Base-by-base conservation (phyloP, 441 rosid species). In the Caryocar brasiliense region DNA sequence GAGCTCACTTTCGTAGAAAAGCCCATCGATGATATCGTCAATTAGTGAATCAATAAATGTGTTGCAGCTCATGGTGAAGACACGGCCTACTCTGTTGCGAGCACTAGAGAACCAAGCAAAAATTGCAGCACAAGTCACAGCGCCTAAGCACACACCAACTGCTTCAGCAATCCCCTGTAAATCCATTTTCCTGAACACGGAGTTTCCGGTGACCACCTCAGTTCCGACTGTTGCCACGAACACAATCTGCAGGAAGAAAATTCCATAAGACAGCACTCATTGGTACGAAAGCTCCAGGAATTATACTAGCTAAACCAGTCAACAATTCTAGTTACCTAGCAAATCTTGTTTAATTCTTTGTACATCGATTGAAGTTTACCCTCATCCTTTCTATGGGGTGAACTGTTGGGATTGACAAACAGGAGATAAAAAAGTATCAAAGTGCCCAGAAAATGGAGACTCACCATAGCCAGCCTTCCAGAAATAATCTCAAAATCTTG, bases 91-190 rank as follows among this genome's bases (percentile, higher is more conserved):
- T 49, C 82, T 62, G 70, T 42, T 81, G 11, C 97, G 72, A 22
- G 90, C 88, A n/a, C 85, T 83, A 0, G 93, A 78, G 59, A 89
- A 62, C 86, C 80, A 83, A 0, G 97, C 93, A 14, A 89, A 89
- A 7, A 62, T 22, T 1, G 91, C 93, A 0, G 97, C 93, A 17
- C 57, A 73, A 15, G 66, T 62, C 56, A 85, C 75, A 0, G 93
- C 97, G 32, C 65, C 88, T 22, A 89, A 51, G 39, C 93, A 81
- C 18, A 68, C 81, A 7, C 86, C 90, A 10, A 52, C 64, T 0
- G 82, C 90, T 67, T 86, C 87, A 0, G 61, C 81, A 4, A 90
- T 69, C 23, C 96, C 84, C 44, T 76, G 76, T 32, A 82, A 54
- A 19, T 90, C 98, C 76, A 86, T 69, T 64, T 86, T 90, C 44